Evolutionary conservation across 805 yeast species (phyloP), one percentile per base, ranked within the genome.

Genomic region (Candida methanosorbosa): DNA sequence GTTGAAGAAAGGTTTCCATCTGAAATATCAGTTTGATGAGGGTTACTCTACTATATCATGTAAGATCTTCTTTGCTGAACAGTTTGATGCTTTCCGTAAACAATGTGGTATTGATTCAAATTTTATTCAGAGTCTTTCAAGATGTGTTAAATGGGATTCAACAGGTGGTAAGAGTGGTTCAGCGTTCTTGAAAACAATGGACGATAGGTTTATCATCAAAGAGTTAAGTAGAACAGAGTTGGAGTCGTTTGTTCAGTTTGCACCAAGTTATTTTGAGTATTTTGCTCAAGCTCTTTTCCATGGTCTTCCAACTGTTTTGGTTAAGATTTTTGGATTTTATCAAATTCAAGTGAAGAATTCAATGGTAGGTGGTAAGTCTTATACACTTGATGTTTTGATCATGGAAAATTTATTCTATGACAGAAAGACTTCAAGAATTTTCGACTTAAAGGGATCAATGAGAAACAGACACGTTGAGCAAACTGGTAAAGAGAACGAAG

Each of bases 401-500:
- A 90, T 88, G 96, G 99, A 92, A 60, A 92, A 92, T 52, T 61
- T 92, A 38, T 92, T 92, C 51, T 90, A 87, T 56, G 81, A 83
- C 44, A 70, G 78, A 36, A 81, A 80, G 45, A 81, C 88, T 38
- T 68, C 85, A 12, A 64, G 97, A 42, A 87, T 90, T 31, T 92
- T 92, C 59, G 99, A 92, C 57, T 70, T 92, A 57, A 92, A 92
- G 56, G 99, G 99, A 0, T 88, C 97, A 0, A 92, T 92, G 97
- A 67, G 98, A 41, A 92, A 92, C 57, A 69, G 99, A 44, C 97
- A 90, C 50, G 98, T 90, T 25, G 81, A 88, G 46, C 95, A 90
- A 54, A 94, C 98, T 0, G 98, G 98, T 6, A 80, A 77, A 50
- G 95, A 82, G 42, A 87, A 92, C 50, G 97, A 92, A 56, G 99